Base-by-base conservation (phyloP, 768 basidiomycete species). In the Psilocybe sp. region DNA sequence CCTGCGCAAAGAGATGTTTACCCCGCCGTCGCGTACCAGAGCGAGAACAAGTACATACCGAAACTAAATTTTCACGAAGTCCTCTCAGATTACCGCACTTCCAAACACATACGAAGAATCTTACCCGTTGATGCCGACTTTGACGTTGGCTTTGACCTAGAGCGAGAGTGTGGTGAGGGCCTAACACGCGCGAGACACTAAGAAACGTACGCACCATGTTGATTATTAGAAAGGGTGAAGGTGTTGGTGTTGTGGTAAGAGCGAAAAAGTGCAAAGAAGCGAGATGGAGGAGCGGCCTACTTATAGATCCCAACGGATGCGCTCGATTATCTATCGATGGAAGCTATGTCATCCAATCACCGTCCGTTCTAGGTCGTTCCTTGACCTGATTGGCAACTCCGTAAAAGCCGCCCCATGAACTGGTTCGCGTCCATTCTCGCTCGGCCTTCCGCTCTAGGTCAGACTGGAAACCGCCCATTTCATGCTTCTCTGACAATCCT, bases 71-170 rank as follows among this genome's bases (percentile, higher is more conserved):
- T 52, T 41, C 47, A 38, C 43, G 50, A 50, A 52, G 46, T 36
- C n/a, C 41, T 38, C 37, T 50, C 50, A 46, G 43, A 38, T 49
- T 23, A 38, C 31, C 31, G 35, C 38, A 18, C 32, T 31, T 38
- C 33, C 32, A 52, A 4, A 3, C 23, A 7, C 23, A 28, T 38
- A 33, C 8, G 44, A 50, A 19, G 51, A 35, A 23, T 38, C 64
- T 55, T 75, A 95, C 92, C 93, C 93, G 75, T 97, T 97, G 78
- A 97, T 97, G 62, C 94, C 94, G 69, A 94, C 92, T 74, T 91
- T 89, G 75, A 92, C 85, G 62, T 94, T 94, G 69, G 93, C 92
- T 74, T 91, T 89, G 75, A 92, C 85, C 74, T 77, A 32, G 15
- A 55, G 38, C 9, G 33, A 34, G 4, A 43, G 18, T 42, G 44